Evolutionary conservation across 129 eudicot genomes (phyloP), one percentile per base, ranked within the genome.

Genomic region (Ambrosia artemisiifolia): DNA sequence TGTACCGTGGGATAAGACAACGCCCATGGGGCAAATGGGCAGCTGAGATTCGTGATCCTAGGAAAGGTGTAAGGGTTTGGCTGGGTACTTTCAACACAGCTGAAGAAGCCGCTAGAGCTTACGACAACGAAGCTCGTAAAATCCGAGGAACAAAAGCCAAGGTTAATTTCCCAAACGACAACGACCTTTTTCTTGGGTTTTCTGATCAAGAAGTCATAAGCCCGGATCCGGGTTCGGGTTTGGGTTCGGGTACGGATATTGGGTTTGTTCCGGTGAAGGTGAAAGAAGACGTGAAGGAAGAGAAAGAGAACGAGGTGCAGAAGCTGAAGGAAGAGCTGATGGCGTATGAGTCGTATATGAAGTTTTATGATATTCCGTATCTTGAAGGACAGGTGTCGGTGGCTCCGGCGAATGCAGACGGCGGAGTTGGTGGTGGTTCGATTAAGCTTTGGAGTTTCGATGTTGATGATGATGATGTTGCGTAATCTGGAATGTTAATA

Each of bases 11-110:
- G 59, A 93, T 93, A 67, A 61, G 98, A 80, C 98, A 93, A 72
- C 85, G 98, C 8, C 96, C 96, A 3, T 90, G 98, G 96, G 98
- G 98, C 0, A 93, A 93, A 93, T 93, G 95, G 96, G 98, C 98
- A 0, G 96, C 98, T 7, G 98, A 93, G 78, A 93, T 93, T 30
- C 92, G 98, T 40, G 96, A 93, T 73, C 98, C 98, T 12, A 72
- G 95, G 36, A 93, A 93, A 83, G 98, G 98, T 3, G 98, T 89
- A 40, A 67, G 98, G 74, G 96, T 93, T 48, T 93, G 98, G 98
- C 57, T 93, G 3, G 98, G 98, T 11, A 93, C 98, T 1, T 93
- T 83, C 87, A 90, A 81, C 85, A 93, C 98, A 0, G 92, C 96
- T 0, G 98, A 93, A 78, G 96, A 89, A 53, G 98, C 98, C 1